Evolutionary conservation across 805 yeast species (phyloP).

Genomic region (Monosporozyma yasuniensis): DNA sequence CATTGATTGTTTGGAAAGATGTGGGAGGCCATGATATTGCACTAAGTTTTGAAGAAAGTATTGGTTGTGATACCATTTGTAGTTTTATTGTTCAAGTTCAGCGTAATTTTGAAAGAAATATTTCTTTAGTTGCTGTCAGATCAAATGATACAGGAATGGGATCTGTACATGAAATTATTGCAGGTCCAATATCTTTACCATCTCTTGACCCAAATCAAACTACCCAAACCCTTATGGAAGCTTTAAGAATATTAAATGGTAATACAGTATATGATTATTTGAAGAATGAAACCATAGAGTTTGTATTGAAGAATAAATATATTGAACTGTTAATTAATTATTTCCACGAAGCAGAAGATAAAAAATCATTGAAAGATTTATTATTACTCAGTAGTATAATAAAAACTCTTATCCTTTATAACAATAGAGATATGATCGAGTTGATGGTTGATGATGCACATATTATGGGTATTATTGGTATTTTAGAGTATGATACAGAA

Average conservation of each 20-base stretch:
- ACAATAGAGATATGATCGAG: constrained; percentile 57
- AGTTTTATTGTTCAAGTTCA: constrained; percentile 69
- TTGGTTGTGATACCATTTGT: constrained; percentile 78
- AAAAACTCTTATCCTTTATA: constrained; percentile 61
- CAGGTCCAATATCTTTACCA: constrained; percentile 74
- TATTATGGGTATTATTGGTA: constrained; percentile 59
- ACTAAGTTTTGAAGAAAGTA: constrained; percentile 81
- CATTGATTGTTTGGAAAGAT: constrained; percentile 91
- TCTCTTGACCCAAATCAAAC: constrained; percentile 40
- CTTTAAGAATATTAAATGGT: constrained; percentile 50
- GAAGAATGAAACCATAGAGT: constrained; percentile 52
- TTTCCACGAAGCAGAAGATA: constrained; percentile 49
- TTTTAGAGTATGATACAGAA: constrained; percentile 84
- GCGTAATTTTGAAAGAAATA: constrained; percentile 49
- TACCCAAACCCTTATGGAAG: constrained; percentile 38
- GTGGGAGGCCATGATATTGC: constrained; percentile 63
- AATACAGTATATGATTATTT: constrained; percentile 50
- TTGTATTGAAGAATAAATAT: constrained; percentile 46
- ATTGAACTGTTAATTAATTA: constrained; percentile 41
- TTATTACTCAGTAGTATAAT: constrained; percentile 64
- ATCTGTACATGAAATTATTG: constrained; percentile 58
- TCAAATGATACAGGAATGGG: constrained; percentile 42
- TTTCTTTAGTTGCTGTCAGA: constrained; percentile 63
- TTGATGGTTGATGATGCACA: constrained; percentile 44
- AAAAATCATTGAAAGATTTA: constrained; percentile 44